A percentile compares a stretch with the other conserved stretches of the same genome.
phyloP scores from a whole-genome alignment of 2,329 filamentous ascomycete genomes.

The Colletotrichum viniferum region DNA sequence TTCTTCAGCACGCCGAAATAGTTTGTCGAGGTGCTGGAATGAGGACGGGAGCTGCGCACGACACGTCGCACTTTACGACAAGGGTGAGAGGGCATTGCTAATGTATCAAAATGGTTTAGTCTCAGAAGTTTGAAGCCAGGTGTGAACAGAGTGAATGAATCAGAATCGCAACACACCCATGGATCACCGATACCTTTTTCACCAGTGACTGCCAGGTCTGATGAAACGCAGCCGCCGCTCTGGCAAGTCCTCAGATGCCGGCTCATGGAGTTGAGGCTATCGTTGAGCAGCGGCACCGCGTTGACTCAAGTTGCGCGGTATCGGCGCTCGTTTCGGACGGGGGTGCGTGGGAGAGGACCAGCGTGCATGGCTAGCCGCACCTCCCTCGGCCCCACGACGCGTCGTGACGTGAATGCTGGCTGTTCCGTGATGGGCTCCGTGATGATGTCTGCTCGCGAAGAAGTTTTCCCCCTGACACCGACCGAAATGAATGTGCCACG shows the following conservation, averaged over 20 bases:
- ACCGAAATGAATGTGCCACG: not conserved
- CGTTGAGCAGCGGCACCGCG: conserved; percentile 88
- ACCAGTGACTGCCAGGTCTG: not conserved
- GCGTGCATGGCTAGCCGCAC: conserved; percentile 87
- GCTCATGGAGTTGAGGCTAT: conserved; percentile 83
- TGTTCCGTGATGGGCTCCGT: not conserved
- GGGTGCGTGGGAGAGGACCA: conserved; percentile 76
- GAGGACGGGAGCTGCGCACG: no score
- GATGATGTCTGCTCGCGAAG: not conserved
- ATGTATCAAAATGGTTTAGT: no score
- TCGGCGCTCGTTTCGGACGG: conserved; percentile 81
- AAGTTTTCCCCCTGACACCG: not conserved
- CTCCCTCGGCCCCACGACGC: conserved; percentile 62
- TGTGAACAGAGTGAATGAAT: not conserved
- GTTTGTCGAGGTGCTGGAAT: no score
- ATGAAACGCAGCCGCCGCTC: conserved; percentile 27
- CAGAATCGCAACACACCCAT: not conserved
- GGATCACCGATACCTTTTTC: not conserved
- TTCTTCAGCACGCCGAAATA: no score
- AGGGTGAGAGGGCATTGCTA: no score
- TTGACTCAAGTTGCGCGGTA: conserved; percentile 85
- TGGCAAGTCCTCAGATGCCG: conserved; percentile 83
- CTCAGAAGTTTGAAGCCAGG: not conserved
- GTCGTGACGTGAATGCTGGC: not conserved
- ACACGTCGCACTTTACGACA: no score